Base-by-base conservation (phyloP, 805 yeast genomes). In the Saccharomycopsis sp. region DNA sequence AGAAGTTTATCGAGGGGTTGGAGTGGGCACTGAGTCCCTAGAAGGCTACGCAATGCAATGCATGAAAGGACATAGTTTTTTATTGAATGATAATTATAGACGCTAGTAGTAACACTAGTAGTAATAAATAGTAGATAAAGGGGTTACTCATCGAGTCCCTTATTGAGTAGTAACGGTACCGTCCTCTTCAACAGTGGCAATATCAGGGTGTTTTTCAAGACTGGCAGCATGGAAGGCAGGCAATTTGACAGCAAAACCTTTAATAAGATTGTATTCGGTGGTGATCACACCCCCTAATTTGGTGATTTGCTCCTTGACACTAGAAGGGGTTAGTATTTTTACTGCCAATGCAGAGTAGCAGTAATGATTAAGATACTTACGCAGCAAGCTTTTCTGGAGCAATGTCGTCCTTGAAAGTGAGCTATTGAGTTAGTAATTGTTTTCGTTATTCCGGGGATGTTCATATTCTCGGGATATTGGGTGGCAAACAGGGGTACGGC, bases 111-210 rank as follows among this genome's bases (percentile, higher is more conserved):
- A 5, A 29, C 38, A 5, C 12, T 29, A 5, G 12, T 7, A 29
- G 12, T 29, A 29, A 12, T 7, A 29, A 29, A 29, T 5, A 12
- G 9, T 7, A 29, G 38, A 29, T 7, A 29, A 29, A 5, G 12
- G 9, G 5, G 12, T 29, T 12, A 5, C 38, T 29, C 5, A 29
- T 7, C 12, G 12, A 5, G 5, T 14, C 19, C 47, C 19, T 41
- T n/a, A 22, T 24, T 3, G 17, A 56, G 51, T 59, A 24, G 57
- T 51, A 24, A 86, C 89, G 66, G 82, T 87, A 67, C 78, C 73
- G 68, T 86, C 92, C 68, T 83, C 89, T 70, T 86, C 92, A 63
- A 85, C 74, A 47, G 77, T 71, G 53, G 80, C 78, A 64, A 86
- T 84, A 54, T 75, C 78, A 29, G 78, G 80, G 66, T 81, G 77